These are phyloP conservation scores for Spizellomyces punctatus DNA, from an alignment of 192 early-diverging fungal species.

Conservation along the genomic window DNA sequence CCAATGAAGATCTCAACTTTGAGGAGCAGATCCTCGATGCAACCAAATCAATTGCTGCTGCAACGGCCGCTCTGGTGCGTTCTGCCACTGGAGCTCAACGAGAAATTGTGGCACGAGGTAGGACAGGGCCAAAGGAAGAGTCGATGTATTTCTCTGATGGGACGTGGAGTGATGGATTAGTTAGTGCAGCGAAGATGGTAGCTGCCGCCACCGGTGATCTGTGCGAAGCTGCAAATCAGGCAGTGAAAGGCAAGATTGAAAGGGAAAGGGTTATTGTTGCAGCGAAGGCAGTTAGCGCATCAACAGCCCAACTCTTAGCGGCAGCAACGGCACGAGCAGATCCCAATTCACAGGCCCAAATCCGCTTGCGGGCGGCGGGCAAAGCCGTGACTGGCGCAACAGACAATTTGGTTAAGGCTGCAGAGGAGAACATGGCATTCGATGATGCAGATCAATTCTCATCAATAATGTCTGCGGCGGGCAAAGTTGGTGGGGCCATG, in stretches of 20 bases:
- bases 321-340: slow-evolving; percentile 47
- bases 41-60: slow-evolving; percentile 57
- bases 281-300: slow-evolving; percentile 46
- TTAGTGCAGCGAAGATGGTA: slow-evolving; percentile 60
- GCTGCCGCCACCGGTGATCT: slow-evolving; percentile 49
- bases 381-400: slow-evolving; percentile 59
- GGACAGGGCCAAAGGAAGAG: slow-evolving; percentile 30
- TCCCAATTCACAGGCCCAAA: slow-evolving; percentile 45
- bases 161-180: slow-evolving; percentile 63
- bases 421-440: slow-evolving; percentile 49
- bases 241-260: slow-evolving; percentile 42
- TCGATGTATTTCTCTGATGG: slow-evolving; percentile 57
- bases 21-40: slow-evolving; percentile 59
- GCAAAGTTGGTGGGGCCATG: slow-evolving; percentile 24
- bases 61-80: slow-evolving; percentile 51
- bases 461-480: slow-evolving; percentile 21
- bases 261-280: slow-evolving; percentile 55
- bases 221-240: slow-evolving; percentile 56
- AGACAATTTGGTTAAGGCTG: slow-evolving; percentile 53
- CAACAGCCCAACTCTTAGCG: slow-evolving; percentile 55
- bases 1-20: slow-evolving; percentile 51
- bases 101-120: slow-evolving; percentile 46
- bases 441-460: slow-evolving; percentile 46
- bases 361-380: slow-evolving; percentile 55
- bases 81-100: slow-evolving; percentile 58